Conservation (phyloP, 2,329 filamentous ascomycete species). For the Paradendryphiella salina region DNA sequence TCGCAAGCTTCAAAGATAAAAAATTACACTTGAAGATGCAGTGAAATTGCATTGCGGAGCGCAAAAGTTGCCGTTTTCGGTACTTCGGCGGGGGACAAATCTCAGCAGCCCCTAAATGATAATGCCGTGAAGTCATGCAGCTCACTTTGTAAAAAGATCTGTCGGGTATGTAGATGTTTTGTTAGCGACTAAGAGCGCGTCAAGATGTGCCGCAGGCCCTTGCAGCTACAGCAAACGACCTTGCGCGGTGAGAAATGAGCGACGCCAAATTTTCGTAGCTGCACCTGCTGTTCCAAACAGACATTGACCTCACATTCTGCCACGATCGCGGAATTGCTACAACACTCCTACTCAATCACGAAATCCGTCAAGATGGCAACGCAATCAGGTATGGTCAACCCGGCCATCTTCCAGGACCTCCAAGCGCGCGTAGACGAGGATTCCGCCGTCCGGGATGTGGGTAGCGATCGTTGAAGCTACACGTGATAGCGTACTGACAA, state of each 20-base stretch:
- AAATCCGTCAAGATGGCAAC: slow-evolving; percentile 28
- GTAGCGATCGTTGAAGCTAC: slow-evolving; percentile 19
- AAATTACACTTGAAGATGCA: no score
- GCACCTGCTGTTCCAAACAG: slow-evolving; percentile 10
- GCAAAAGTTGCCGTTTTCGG: no score
- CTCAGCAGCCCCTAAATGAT: no score
- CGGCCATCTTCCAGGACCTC: slow-evolving; percentile 82
- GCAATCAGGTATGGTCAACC: slow-evolving; percentile 66
- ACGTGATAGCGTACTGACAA: slow-evolving; percentile 38
- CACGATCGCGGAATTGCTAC: neutral
- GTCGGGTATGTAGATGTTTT: no score
- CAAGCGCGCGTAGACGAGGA: slow-evolving; percentile 92
- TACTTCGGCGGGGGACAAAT: no score
- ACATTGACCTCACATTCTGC: slow-evolving; percentile 8
- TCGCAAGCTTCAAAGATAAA: no score
- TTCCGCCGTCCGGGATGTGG: slow-evolving; percentile 72
- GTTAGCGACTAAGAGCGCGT: neutral
- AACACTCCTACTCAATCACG: neutral
- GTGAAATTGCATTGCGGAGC: no score
- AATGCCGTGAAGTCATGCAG: no score
- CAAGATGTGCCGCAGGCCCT: neutral
- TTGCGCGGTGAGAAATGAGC: slow-evolving; percentile 5
- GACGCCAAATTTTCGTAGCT: slow-evolving; percentile 5
- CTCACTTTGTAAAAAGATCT: no score
- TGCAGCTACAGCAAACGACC: slow-evolving; percentile 1